Evolutionary conservation across 2,329 filamentous ascomycete species (phyloP).

Genomic region (Colletotrichum liaoningense): DNA sequence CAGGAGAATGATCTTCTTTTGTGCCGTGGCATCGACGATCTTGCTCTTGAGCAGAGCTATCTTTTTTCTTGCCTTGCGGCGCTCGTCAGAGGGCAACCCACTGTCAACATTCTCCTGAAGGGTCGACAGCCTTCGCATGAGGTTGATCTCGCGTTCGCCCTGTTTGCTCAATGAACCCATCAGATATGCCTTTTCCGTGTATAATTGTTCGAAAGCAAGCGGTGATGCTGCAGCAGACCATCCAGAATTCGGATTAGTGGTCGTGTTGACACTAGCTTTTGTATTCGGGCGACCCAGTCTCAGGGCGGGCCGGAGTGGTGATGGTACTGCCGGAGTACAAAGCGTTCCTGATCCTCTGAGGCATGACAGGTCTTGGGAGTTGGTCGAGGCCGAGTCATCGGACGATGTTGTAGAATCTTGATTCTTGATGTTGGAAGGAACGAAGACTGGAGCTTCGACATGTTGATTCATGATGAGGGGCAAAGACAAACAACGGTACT

Average conservation of each 20-base stretch:
- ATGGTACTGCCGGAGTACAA: not conserved
- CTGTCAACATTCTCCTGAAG: conserved; percentile 47
- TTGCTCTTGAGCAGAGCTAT: conserved; percentile 53
- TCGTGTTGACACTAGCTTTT: not conserved
- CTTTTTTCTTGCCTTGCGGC: conserved; percentile 52
- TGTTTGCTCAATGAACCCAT: conserved; percentile 53
- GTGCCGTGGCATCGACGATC: conserved; percentile 56
- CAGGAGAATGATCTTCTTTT: conserved; percentile 57
- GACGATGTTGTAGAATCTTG: not conserved
- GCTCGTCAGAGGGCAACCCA: conserved; percentile 35
- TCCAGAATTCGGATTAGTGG: conserved; percentile 17
- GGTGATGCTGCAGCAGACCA: conserved; percentile 47
- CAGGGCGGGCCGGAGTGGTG: not conserved
- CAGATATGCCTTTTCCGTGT: conserved; percentile 61
- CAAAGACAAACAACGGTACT: not conserved
- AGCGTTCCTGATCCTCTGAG: not conserved
- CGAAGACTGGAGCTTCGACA: conserved; percentile 16
- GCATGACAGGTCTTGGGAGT: not conserved
- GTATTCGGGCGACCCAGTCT: conserved; percentile 1
- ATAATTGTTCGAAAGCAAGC: conserved; percentile 54
- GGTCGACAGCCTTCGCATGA: conserved; percentile 52
- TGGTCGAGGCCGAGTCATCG: not conserved
- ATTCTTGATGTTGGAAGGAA: not conserved
- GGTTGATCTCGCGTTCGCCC: conserved; percentile 47
- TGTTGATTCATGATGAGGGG: conserved; percentile 8